A percentile compares a stretch with the other conserved stretches of the same genome.
Conservation (phyloP, 371 early-diverging fungal genomes). For the Chytridium lagenaria region DNA sequence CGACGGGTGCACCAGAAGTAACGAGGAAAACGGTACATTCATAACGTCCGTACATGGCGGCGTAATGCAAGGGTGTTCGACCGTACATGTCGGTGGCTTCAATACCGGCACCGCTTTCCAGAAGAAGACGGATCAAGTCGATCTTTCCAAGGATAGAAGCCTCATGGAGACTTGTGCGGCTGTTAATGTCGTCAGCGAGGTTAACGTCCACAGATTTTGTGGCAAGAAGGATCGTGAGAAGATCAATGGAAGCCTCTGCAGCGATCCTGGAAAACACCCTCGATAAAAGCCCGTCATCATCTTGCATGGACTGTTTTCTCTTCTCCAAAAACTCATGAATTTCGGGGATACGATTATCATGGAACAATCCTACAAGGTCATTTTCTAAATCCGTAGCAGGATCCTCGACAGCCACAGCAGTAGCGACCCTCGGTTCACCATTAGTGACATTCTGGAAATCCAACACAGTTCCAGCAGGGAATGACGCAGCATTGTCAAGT, state of each 20-base stretch:
- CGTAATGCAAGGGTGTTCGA: constrained; percentile 88
- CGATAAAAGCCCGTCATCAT: constrained; percentile 62
- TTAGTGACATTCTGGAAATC: no score
- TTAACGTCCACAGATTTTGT: constrained; percentile 71
- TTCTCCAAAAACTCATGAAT: constrained; percentile 69
- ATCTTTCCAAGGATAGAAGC: constrained; percentile 80
- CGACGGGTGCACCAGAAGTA: constrained; percentile 61
- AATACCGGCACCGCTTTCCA: constrained; percentile 64
- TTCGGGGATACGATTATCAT: constrained; percentile 54
- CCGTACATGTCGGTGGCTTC: constrained; percentile 85
- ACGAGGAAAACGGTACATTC: constrained; percentile 75
- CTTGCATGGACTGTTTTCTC: constrained; percentile 38
- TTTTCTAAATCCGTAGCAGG: constrained; percentile 66
- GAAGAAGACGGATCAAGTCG: constrained; percentile 64
- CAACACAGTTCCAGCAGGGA: no score
- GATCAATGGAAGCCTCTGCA: constrained; percentile 62
- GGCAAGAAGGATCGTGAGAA: constrained; percentile 68
- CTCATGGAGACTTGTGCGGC: constrained; percentile 88
- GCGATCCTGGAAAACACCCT: constrained; percentile 87
- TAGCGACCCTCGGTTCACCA: no score
- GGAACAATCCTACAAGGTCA: constrained; percentile 65
- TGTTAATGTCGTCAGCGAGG: constrained; percentile 90
- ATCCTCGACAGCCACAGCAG: no score
- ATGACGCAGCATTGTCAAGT: constrained; percentile 49
- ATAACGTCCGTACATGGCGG: constrained; percentile 84